These are phyloP conservation scores for Tarenaya hassleriana DNA, from an alignment of 345 rosid species.

Conservation along the genomic window DNA sequence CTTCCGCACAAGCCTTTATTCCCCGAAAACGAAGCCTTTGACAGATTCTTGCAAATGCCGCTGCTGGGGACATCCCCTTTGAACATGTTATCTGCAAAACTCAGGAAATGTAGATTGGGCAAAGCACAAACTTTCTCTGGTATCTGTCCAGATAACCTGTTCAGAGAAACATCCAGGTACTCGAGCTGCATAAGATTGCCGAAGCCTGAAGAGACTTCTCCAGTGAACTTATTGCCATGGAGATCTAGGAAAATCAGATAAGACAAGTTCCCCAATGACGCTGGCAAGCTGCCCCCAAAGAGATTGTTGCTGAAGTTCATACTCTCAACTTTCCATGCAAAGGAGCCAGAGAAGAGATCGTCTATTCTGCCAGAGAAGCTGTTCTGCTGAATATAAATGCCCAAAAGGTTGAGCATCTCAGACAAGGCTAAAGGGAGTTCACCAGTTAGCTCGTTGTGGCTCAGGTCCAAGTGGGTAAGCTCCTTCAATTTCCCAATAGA, in stretches of 20 bases:
- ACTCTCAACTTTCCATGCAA: conserved; percentile 58
- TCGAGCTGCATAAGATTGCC: conserved; percentile 62
- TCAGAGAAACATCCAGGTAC: conserved; percentile 54
- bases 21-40: conserved; percentile 42
- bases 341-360: conserved; percentile 36
- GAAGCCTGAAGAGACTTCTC: conserved; percentile 52
- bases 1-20: conserved; percentile 61
- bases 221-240: conserved; percentile 49
- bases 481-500: conserved; percentile 65
- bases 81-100: conserved; percentile 47
- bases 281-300: conserved; percentile 51
- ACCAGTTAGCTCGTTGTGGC: conserved; percentile 54
- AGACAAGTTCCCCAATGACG: conserved; percentile 55
- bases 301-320: conserved; percentile 58
- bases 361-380: conserved; percentile 45
- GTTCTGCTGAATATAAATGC: conserved; percentile 66
- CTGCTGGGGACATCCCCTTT: conserved; percentile 54
- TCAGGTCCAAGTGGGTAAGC: conserved; percentile 74
- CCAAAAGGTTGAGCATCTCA: conserved; percentile 57
- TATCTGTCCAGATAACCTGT: conserved; percentile 55
- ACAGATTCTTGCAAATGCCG: conserved; percentile 54
- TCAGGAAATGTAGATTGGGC: conserved; percentile 38
- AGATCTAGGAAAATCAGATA: conserved; percentile 61
- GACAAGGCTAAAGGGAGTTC: conserved; percentile 57
- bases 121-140: conserved; percentile 52